Conservation (phyloP, 2,329 filamentous ascomycete species). For the Phyllosticta ampelicida region DNA sequence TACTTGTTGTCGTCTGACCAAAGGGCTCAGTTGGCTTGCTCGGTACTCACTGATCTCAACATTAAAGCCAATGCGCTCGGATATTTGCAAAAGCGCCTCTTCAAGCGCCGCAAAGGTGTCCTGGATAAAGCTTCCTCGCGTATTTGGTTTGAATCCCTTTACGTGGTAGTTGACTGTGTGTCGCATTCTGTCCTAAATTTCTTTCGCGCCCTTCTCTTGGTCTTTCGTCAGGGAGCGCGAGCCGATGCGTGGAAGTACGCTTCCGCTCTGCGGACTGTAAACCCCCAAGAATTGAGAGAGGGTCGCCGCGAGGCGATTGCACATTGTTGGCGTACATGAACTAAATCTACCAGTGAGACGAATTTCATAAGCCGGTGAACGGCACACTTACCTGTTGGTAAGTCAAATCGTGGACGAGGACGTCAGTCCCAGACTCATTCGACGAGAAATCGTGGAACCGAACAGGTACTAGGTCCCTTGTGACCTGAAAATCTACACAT, state of each 20-base stretch:
- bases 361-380: neutral
- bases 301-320: conserved; percentile 35
- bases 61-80: conserved; percentile 82
- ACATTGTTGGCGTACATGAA: conserved; percentile 64
- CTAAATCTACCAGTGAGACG: conserved; percentile 65
- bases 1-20: conserved; percentile 12
- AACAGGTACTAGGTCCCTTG: conserved; percentile 96
- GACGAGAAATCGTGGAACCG: conserved; percentile 99
- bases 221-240: conserved; percentile 51
- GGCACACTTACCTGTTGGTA: neutral
- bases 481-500: conserved; percentile 77
- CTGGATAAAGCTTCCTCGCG: conserved; percentile 87
- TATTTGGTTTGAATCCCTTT: conserved; percentile 94
- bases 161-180: conserved; percentile 91
- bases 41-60: conserved; percentile 69
- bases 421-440: conserved; percentile 94
- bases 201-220: conserved; percentile 36
- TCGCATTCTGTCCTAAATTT: conserved; percentile 79
- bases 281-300: conserved; percentile 29
- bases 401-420: conserved; percentile 88
- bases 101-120: conserved; percentile 91
- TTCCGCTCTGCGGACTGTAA: conserved; percentile 10
- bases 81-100: conserved; percentile 79
- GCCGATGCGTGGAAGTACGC: conserved; percentile 25
- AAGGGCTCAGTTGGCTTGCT: neutral